Base-by-base conservation (phyloP, 2,329 filamentous ascomycete genomes). In the Pezizomycotina sp. region DNA sequence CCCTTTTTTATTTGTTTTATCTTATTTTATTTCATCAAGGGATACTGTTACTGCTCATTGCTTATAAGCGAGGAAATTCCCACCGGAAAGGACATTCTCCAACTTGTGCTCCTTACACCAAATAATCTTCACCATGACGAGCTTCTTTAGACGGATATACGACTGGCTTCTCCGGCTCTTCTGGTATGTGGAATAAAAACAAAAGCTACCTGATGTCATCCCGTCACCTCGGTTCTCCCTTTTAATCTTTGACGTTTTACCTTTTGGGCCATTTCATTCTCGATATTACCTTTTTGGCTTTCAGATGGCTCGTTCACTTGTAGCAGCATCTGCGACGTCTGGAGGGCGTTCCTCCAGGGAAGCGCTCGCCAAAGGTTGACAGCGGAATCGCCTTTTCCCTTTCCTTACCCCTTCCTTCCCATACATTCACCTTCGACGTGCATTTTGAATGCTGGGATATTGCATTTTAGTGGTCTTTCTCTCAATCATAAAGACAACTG, bases 91-190 rank as follows among this genome's bases (percentile, higher is more conserved):
- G 33, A 38, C 37, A 29, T 34, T 37, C 36, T 33, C 35, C 29
- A 36, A 34, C 38, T 31, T 39, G 26, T 31, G 25, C 22, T 24
- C 9, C 16, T 22, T 26, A 13, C 31, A 23, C 35, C 36, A 38
- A 28, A 37, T 26, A 34, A 33, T 27, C 38, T 34, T 47, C 57
- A 65, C 49, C 61, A 95, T 95, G 84, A 79, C 82, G 53, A 79
- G 81, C 52, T 64, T 98, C 58, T 92, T 98, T 61, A 79, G 77
- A 56, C 77, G 75, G 62, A 76, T 98, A 60, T 95, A 95, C 67
- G 89, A 95, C 71, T 95, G 86, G 86, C 68, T 95, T 58, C 65
- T 98, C 63, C 77, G 86, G 66, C 79, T 89, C 55, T 95, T 98
- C 63, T 98, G 89, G 86, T 95, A 65, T 59, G 70, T 63, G 52